Percentiles rank a stretch among this genome's conserved stretches.
Conservation (phyloP, 371 early-diverging fungal genomes). For the Coemansia sp. region DNA sequence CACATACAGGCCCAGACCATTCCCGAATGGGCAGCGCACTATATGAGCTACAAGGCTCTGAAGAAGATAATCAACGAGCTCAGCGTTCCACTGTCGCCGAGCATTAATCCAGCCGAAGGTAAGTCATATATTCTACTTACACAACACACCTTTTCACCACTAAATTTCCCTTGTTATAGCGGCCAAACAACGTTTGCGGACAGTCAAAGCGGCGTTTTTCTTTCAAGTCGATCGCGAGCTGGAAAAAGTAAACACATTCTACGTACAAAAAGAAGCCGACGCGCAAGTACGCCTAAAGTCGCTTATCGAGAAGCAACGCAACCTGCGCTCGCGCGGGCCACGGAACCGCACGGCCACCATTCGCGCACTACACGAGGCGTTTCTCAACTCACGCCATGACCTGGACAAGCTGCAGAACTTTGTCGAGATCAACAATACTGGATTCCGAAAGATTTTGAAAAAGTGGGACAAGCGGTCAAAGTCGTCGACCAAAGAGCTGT, state of each 20-base stretch:
- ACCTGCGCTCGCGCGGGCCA: conserved; percentile 55
- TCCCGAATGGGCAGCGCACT: conserved; percentile 89
- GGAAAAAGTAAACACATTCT: conserved; percentile 82
- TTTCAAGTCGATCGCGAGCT: conserved; percentile 80
- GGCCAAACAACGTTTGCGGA: conserved; percentile 53
- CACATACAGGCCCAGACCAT: conserved; percentile 88
- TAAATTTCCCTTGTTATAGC: conserved; percentile 4
- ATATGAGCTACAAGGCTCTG: conserved; percentile 90
- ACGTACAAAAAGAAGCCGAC: conserved; percentile 76
- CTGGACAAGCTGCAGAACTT: conserved; percentile 94
- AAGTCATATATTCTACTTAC: not conserved
- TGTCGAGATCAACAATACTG: conserved; percentile 92
- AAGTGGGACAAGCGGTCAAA: conserved; percentile 98
- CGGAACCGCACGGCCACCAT: conserved; percentile 45
- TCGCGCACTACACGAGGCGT: conserved; percentile 74
- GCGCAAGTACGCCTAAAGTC: conserved; percentile 74
- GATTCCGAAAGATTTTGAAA: conserved; percentile 94
- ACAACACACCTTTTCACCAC: not conserved
- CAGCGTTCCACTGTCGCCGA: conserved; percentile 31
- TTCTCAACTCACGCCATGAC: conserved; percentile 86
- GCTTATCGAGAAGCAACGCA: conserved; percentile 77
- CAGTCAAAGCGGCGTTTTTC: conserved; percentile 79
- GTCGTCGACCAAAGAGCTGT: conserved; percentile 91
- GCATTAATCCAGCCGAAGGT: conserved; percentile 32
- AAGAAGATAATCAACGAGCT: conserved; percentile 90